Evolutionary conservation across 768 basidiomycete species (phyloP), one percentile per base, ranked within the genome.

Genomic region (Dentipellis fragilis): DNA sequence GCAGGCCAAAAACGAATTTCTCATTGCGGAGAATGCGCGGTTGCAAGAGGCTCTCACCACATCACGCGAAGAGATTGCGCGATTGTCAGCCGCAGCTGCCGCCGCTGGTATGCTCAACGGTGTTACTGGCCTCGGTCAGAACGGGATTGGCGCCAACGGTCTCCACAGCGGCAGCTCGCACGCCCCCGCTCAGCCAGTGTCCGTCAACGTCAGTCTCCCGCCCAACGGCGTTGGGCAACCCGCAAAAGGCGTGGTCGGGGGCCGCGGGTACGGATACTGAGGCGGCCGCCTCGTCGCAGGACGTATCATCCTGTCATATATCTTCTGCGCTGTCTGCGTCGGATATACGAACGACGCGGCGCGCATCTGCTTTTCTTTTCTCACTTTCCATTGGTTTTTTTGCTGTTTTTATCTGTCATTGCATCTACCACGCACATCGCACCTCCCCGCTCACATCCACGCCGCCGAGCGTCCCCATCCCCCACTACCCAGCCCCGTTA

Each of bases 11-110:
- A 93, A 95, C 70, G 96, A 99, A 67, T 89, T 76, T 62, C 80
- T 99, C 40, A 75, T 79, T n/a, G 83, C 86, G 60, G 96, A 99
- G 72, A 99, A 99, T 71, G 95, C 98, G 68, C 84, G 91, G 21
- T 82, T 99, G 22, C 86, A 89, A 35, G 77, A 81, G 9, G 93
- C 93, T 9, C 84, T 97, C 23, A 84, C 89, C 38, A 81, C 86
- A 5, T 85, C 93, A 16, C 83, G 91, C 42, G 95, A 97, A 67
- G 95, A 99, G 71, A 87, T 97, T 52, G 83, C 88, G 10, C 82
- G 93, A 2, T 77, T 99, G 0, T 80, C 81, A 1, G 76, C 87
- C 1, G 59, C 59, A 1, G 59, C 59, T 0, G 57, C 58, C 4
- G 52, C 52, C 10, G 39, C 22, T 4, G 39, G 51, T 6, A 38